Conservation (phyloP, 768 basidiomycete genomes). For the Tulasnella calospora region DNA sequence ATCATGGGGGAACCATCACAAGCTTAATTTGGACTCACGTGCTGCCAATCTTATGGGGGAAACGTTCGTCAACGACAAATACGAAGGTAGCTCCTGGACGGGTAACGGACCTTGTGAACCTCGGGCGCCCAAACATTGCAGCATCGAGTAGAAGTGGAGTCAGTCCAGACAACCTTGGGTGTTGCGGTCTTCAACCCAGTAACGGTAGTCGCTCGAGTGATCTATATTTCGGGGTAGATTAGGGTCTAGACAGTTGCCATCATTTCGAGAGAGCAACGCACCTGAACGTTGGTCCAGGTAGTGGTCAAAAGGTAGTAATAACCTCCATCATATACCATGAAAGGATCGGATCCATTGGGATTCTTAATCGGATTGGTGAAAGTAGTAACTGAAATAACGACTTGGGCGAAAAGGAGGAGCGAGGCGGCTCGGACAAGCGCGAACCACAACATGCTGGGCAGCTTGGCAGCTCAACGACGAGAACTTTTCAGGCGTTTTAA, state of each 20-base stretch:
- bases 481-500: background rate
- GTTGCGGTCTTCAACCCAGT: constrained; percentile 3
- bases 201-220: background rate
- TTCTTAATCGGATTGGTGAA: constrained; percentile 27
- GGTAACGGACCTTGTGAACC: background rate
- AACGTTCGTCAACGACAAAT: background rate
- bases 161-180: constrained; percentile 12
- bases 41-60: background rate
- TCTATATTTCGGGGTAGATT: background rate
- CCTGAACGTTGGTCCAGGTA: background rate
- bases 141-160: constrained; percentile 11
- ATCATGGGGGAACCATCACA: background rate
- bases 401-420: background rate
- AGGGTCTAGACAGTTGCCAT: background rate
- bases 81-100: background rate
- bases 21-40: background rate
- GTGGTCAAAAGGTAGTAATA: constrained; percentile 3
- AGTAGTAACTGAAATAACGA: constrained; percentile 9
- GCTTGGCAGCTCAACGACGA: background rate
- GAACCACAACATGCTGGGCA: background rate
- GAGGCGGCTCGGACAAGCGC: background rate
- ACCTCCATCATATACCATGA: constrained; percentile 23
- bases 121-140: constrained; percentile 7
- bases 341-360: constrained; percentile 24
- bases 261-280: background rate